Evolutionary conservation across 805 yeast genomes (phyloP), one percentile per base, ranked within the genome.

Genomic region (Teunomyces barrocoloradensis): DNA sequence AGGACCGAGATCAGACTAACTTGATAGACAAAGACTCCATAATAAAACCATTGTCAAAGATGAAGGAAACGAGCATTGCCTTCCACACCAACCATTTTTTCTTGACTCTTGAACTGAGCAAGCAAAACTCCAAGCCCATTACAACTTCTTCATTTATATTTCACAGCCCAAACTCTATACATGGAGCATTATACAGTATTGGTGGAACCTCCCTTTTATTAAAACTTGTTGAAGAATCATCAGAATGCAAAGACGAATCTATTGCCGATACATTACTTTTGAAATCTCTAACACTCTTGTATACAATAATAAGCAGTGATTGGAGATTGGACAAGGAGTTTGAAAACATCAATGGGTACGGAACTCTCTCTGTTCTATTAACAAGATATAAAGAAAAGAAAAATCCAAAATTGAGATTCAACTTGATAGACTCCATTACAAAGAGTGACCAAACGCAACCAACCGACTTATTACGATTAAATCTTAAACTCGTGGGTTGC

Each of bases 301-400:
- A 84, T 28, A 58, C 60, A 11, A 40, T 78, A 0, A 58, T 84
- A 9, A 60, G 68, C n/a, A 65, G 68, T 27, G 74, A 78, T 50
- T 74, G 84, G 77, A 68, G 82, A 35, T 65, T 77, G 44, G 62
- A 71, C 25, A 75, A 76, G 42, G 89, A 84, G 50, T 78, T 85
- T 57, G 88, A 83, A 53, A 68, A 74, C 13, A 67, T 71, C 3
- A 78, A 77, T 52, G 90, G 90, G 1, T 86, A 81, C 55, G 80
- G 80, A 21, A 72, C 84, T 2, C 58, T 86, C 1, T 75, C 79
- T 0, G 75, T 84, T 0, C 57, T 86, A 6, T 55, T 85, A 23
- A 77, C 75, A 35, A 66, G 74, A 23, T 81, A 80, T 56, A 72
- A 68, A 51, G 58, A 56, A 4, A 53, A 51, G 17, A 47, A 42